Evolutionary conservation across 176 grass and related monocot species (phyloP).

Genomic region (Oropetium thomaeum): DNA sequence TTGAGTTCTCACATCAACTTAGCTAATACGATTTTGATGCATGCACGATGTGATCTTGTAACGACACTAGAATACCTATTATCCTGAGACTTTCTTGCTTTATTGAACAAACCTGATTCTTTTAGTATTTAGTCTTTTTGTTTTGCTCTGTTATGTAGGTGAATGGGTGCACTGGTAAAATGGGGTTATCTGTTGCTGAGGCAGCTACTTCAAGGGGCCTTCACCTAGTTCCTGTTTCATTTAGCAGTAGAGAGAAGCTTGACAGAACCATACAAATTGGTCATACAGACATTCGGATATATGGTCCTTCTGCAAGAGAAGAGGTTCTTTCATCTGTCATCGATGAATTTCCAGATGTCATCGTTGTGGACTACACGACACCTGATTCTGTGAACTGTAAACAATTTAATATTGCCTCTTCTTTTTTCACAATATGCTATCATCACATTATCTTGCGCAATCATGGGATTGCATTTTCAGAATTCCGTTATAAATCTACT

Average conservation of each 20-base stretch:
- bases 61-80: no score
- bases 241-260: slow-evolving; percentile 64
- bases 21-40: background rate
- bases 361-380: slow-evolving; percentile 85
- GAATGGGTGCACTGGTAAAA: slow-evolving; percentile 91
- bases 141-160: slow-evolving; percentile 52
- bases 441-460: background rate
- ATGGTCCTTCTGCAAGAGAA: slow-evolving; percentile 68
- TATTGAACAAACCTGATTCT: background rate
- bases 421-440: background rate
- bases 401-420: slow-evolving; percentile 23
- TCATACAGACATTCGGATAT: slow-evolving; percentile 52
- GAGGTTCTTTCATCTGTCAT: slow-evolving; percentile 66
- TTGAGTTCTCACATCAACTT: background rate
- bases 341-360: slow-evolving; percentile 65
- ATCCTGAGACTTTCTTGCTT: background rate
- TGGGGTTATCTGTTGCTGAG: slow-evolving; percentile 69
- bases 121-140: slow-evolving; percentile 10
- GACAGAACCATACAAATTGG: slow-evolving; percentile 54
- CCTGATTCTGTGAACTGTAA: slow-evolving; percentile 82
- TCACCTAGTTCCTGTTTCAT: slow-evolving; percentile 76
- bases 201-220: slow-evolving; percentile 61
- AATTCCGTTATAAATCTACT: background rate
- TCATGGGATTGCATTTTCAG: background rate
- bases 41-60: background rate